Evolutionary conservation across 345 rosid genomes (phyloP).

Genomic region (Boechera stricta): DNA sequence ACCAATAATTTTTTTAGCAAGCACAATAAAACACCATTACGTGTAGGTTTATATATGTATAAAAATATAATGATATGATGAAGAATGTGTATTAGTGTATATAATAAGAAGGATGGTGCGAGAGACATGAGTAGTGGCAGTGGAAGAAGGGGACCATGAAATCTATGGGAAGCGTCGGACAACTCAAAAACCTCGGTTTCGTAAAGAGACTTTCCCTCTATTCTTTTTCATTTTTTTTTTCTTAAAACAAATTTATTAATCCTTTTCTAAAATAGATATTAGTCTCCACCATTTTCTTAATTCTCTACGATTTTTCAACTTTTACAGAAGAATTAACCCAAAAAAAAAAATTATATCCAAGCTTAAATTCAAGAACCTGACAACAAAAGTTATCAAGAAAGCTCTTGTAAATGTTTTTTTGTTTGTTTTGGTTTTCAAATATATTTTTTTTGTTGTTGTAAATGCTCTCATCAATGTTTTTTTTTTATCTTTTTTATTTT

Average conservation of each 20-base stretch:
- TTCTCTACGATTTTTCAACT: not conserved
- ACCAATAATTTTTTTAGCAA: not conserved
- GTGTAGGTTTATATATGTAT: constrained; percentile 2
- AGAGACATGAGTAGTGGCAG: constrained; percentile 47
- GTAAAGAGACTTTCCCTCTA: constrained; percentile 38
- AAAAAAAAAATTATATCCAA: not conserved
- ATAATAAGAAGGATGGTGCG: constrained; percentile 45
- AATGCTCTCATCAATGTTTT: not conserved
- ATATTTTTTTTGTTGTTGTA: not conserved
- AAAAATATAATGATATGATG: constrained; percentile 21
- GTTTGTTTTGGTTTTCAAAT: not conserved
- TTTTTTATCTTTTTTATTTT: not conserved
- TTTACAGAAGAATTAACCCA: not conserved
- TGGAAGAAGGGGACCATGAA: constrained; percentile 51
- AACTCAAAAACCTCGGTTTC: constrained; percentile 47
- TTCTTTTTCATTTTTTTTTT: not conserved
- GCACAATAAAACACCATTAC: constrained; percentile 25
- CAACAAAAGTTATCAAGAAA: not conserved
- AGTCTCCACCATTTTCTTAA: constrained; percentile 3
- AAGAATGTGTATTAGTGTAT: constrained; percentile 29
- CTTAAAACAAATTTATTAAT: not conserved
- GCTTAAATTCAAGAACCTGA: not conserved
- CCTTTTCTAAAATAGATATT: not conserved
- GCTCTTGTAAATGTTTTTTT: not conserved
- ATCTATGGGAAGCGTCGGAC: constrained; percentile 47